Evolutionary conservation across 306 rosid genomes (phyloP).

Genomic region (Comarum palustre): DNA sequence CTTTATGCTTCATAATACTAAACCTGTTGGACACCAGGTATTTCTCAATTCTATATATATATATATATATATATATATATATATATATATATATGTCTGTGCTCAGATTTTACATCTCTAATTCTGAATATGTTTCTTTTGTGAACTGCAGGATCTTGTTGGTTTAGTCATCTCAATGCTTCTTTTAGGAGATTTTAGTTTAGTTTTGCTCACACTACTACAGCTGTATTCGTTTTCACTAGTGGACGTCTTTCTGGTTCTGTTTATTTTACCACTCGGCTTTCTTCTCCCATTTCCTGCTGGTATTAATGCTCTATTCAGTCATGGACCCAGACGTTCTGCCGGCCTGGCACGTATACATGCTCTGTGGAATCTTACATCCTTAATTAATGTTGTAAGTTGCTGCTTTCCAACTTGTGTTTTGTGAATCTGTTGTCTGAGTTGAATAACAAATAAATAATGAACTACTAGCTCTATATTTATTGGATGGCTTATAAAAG

Average conservation of each 20-base stretch:
- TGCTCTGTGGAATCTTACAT: slow-evolving; percentile 90
- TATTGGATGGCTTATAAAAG: background rate
- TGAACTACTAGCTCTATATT: background rate
- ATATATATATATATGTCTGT: no score
- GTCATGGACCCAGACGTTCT: slow-evolving; percentile 97
- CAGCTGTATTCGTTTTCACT: slow-evolving; percentile 86
- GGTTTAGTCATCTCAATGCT: slow-evolving; percentile 96
- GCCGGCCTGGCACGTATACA: slow-evolving; percentile 95
- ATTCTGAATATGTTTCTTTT: slow-evolving; percentile 17
- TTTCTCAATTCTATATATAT: slow-evolving; percentile 3
- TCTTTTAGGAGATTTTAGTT: slow-evolving; percentile 97
- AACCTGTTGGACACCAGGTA: slow-evolving; percentile 99
- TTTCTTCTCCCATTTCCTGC: slow-evolving; percentile 97
- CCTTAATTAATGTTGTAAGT: slow-evolving; percentile 86
- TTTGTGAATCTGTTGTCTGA: background rate
- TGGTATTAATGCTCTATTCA: slow-evolving; percentile 97
- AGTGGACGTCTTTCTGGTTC: slow-evolving; percentile 83
- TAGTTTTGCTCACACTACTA: slow-evolving; percentile 93
- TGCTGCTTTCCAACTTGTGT: background rate
- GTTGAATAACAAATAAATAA: background rate
- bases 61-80: no score
- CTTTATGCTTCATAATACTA: slow-evolving; percentile 75
- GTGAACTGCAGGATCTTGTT: slow-evolving; percentile 88
- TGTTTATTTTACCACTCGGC: slow-evolving; percentile 84
- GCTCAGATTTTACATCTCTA: slow-evolving; percentile 12